A percentile compares a stretch with the other conserved stretches of the same genome.
These are phyloP conservation scores for Saururus chinensis DNA, from an alignment of 164 flowering plant species.

Conservation along the genomic window DNA sequence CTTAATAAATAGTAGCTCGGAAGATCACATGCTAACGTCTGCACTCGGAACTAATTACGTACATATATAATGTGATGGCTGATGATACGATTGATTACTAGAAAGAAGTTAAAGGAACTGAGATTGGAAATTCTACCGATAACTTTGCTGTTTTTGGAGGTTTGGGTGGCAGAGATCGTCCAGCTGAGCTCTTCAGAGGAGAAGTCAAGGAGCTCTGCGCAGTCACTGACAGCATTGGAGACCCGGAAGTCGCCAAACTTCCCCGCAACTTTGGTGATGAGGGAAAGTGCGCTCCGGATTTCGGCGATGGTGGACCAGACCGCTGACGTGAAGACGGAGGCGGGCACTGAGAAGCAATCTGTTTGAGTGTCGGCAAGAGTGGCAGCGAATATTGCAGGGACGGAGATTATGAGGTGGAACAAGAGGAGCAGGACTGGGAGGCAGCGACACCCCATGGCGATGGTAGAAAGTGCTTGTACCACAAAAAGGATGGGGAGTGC, in stretches of 20 bases:
- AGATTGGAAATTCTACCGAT: background rate
- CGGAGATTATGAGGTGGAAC: background rate
- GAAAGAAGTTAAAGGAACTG: too few species aligned
- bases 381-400: background rate
- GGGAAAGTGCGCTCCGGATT: conserved; percentile 22
- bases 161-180: conserved; percentile 36
- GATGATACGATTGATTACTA: too few species aligned
- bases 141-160: conserved; percentile 29
- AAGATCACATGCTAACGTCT: too few species aligned
- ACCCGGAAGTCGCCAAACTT: conserved; percentile 40
- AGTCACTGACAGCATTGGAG: conserved; percentile 57
- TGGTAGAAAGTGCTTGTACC: too few species aligned
- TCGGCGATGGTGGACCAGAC: conserved; percentile 31
- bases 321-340: conserved; percentile 27
- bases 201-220: conserved; percentile 73
- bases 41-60: too few species aligned
- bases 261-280: conserved; percentile 31
- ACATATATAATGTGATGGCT: too few species aligned
- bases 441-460: background rate
- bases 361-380: conserved; percentile 5
- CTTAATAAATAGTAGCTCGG: too few species aligned
- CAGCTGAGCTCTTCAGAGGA: conserved; percentile 49
- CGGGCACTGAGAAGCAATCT: conserved; percentile 31
- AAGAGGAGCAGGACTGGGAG: background rate
- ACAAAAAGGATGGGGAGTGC: too few species aligned